Base-by-base conservation (phyloP, 495 filamentous ascomycete species). In the Penicillium steckii region DNA sequence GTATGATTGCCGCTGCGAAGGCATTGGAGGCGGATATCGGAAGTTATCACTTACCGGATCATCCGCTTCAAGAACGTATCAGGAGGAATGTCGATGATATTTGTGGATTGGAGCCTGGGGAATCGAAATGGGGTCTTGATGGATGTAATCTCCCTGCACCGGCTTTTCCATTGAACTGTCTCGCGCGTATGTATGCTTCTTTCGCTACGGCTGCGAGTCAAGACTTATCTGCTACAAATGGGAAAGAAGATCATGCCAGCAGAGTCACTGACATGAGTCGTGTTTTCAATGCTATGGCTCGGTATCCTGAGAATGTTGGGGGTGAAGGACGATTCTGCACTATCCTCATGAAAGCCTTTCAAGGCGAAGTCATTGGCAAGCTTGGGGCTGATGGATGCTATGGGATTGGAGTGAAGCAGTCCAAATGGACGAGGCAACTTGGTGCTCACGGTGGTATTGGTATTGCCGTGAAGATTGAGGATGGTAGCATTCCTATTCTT, bases 391-490 rank as follows among this genome's bases (percentile, higher is more conserved):
- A 72, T 47, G 71, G 62, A 0, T 74, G 68, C 52, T 74, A 74
- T 48, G 64, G 64, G 17, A 57, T 73, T 27, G 70, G 61, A 0
- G 42, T 76, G 7, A 56, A 61, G 30, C 60, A 52, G 29, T 68
- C 67, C n/a, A 59, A 62, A 22, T 32, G 61, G 8, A 74, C 70
- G 7, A 56, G 43, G 7, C 38, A 26, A 26, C 47, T 71, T 7
- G 70, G 73, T 4, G 64, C 56, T 0, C 26, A 60, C 7, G 67
- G 68, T 8, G 60, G 53, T 1, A 52, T 73, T 41, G 73, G 70
- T 0, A 66, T 74, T 46, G 62, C 73, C 0, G 64, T 76, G 23
- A 74, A 76, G 44, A 62, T 74, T 24, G 71, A 74, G 43, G 73
- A 74, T 55, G 68, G 73, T 0, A 72, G 66, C 52, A 57, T 65